Evolutionary conservation across 805 yeast species (phyloP), one percentile per base, ranked within the genome.

Genomic region (Schwanniomyces occidentalis): DNA sequence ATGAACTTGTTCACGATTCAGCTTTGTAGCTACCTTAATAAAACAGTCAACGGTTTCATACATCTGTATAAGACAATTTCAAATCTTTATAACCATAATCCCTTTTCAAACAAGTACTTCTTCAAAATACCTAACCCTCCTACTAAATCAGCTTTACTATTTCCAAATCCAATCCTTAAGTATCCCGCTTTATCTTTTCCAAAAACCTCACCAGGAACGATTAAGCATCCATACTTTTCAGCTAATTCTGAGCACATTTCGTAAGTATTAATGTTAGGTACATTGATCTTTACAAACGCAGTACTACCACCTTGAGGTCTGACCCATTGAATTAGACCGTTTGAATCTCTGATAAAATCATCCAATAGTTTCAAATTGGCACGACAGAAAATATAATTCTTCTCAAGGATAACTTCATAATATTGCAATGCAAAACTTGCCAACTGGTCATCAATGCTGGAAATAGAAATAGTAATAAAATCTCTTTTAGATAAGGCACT

Each of bases 171-270:
- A 17, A 76, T 49, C 16, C 81, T 52, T 10, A 75, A 37, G 39
- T 53, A 69, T 0, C 76, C 77, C 1, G 66, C 63, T 19, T 52
- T 40, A 6, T 52, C 60, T 21, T 51, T 32, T 8, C 52, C 63
- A 47, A 75, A 73, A 2, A 63, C 56, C 37, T 73, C 78, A 3
- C 80, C 80, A 1, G 80, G 80, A 4, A 72, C 75, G 16, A 63
- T 51, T 40, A 76, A 53, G 0, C 66, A 56, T 10, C 47, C 42
- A 42, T 61, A 44, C 16, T 61, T 41, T 6, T 48, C 54, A 5
- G 71, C 71, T 23, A 76, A 48, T 6, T 56, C 62, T 6, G 35
- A 40, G 13, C 69, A 58, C 38, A 76, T 49, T 5, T 51, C 42
- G 22, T 41, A 43, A 4, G 77, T 61, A 17, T 49, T 36, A 30